Evolutionary conservation across 139 green algal species (phyloP), one percentile per base, ranked within the genome.

Genomic region (Volvox reticuliferus): DNA sequence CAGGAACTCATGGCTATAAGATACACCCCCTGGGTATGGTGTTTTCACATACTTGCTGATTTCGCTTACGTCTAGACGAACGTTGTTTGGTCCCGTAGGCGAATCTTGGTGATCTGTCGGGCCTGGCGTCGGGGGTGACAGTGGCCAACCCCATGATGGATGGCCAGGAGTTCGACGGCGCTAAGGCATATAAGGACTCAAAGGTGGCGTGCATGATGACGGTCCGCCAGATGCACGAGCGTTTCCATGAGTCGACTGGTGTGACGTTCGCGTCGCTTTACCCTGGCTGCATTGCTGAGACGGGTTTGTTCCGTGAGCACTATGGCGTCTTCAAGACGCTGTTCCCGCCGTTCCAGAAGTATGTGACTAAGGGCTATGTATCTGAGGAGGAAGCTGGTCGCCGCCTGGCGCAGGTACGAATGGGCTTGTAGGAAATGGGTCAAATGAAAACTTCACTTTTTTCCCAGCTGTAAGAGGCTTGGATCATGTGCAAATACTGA

Each of bases 201-300:
- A 99, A 99, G 96, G 95, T 97, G 76, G 99, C 97, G 96, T 99
- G 99, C 96, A 99, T 99, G 97, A 94, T 99, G 68, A 99, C 97
- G 9, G 97, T 99, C 95, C 94, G 96, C 62, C 96, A 99, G 96
- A 84, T 99, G 89, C 93, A 98, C 91, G 28, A 90, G 86, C 96
- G 98, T 73, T 98, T 94, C 82, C 92, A 97, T 90, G 94, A 97
- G 18, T 86, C 88, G 24, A 98, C 95, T 36, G 97, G 97, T 62
- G 89, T 99, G 32, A 96, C 93, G 33, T 99, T 99, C 82, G 87
- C 93, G 26, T 97, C 96, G 30, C 95, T 99, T 55, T 99, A 99
- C 96, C 98, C 98, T 18, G 98, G 98, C 76, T 99, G 98, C 97
- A 99, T 99, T 75, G 98, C 98, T 0, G 96, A 98, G 92, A 99